phyloP scores from a whole-genome alignment of 345 rosid species.

The Dipteronia sinensis region DNA sequence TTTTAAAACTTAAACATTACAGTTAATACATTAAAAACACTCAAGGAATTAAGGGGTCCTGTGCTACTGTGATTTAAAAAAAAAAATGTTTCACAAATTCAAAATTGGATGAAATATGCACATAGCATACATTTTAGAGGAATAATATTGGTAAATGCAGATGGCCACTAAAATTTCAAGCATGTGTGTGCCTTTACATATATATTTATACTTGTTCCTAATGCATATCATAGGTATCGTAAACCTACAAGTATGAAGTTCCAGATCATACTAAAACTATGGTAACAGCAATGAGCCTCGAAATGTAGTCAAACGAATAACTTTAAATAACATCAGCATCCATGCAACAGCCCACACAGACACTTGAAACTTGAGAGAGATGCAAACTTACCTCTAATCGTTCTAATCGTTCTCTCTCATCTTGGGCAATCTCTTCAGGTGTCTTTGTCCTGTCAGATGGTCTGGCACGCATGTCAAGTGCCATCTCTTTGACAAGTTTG shows the following conservation, averaged over 20 bases:
- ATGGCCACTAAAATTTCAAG: not conserved
- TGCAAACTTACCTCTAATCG: conserved; percentile 66
- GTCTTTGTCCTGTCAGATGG: conserved; percentile 88
- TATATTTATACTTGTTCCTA: not conserved
- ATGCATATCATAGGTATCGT: not conserved
- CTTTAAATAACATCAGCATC: not conserved
- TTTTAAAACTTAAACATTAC: not conserved
- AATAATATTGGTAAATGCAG: not conserved
- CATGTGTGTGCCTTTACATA: not conserved
- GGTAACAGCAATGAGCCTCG: not conserved
- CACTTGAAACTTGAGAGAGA: not conserved
- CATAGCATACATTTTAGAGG: not conserved
- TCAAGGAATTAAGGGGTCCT: not conserved
- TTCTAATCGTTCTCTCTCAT: conserved; percentile 76
- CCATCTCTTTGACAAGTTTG: conserved; percentile 56
- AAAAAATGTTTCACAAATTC: not conserved
- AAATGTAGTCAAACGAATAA: not conserved
- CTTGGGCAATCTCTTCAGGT: conserved; percentile 97
- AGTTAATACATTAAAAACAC: not conserved
- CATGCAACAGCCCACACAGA: not conserved
- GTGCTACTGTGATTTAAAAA: not conserved
- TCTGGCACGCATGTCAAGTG: conserved; percentile 71
- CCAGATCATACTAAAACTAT: not conserved
- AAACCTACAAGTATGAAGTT: conserved; percentile 3
- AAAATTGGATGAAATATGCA: not conserved